phyloP scores from a whole-genome alignment of 2,329 filamentous ascomycete species.

The Sporothrix pallida region DNA sequence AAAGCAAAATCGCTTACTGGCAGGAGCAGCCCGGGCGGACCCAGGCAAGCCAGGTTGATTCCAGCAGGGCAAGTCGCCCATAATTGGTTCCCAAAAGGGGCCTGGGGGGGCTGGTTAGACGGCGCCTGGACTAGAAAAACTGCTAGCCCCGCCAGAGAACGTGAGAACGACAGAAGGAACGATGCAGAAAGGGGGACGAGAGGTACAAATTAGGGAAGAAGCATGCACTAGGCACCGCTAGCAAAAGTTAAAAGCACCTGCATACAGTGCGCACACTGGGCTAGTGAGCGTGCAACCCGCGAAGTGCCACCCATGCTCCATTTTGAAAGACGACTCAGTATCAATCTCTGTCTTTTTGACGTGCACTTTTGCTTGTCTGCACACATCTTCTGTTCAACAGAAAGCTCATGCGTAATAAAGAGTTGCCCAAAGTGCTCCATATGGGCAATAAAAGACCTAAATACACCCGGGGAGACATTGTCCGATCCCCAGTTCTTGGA shows the following conservation, averaged over 20 bases:
- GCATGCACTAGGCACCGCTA: constrained; percentile 14
- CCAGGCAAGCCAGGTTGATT: background rate
- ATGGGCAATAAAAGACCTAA: background rate
- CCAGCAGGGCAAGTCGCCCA: background rate
- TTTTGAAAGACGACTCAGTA: background rate
- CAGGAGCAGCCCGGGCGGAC: background rate
- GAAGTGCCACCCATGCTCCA: background rate
- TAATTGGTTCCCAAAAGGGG: constrained; percentile 9
- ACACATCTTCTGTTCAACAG: background rate
- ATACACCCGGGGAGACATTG: background rate
- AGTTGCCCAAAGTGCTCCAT: too few relatives aligned
- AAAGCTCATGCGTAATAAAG: background rate
- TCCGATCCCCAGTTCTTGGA: background rate
- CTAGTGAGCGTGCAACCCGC: background rate
- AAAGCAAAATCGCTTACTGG: background rate
- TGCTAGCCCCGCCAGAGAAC: constrained; percentile 6
- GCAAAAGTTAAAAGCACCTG: background rate
- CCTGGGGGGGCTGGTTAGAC: background rate
- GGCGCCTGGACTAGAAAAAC: constrained; percentile 3
- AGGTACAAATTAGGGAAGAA: constrained; percentile 20
- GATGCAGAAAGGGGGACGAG: constrained; percentile 15
- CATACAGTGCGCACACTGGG: constrained; percentile 1
- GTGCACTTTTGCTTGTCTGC: background rate
- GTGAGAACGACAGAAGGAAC: constrained; percentile 8
- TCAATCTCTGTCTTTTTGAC: background rate